A percentile compares a stretch with the other conserved stretches of the same genome.
phyloP scores from a whole-genome alignment of 139 green algal genomes.

The Chlorella sp. region DNA sequence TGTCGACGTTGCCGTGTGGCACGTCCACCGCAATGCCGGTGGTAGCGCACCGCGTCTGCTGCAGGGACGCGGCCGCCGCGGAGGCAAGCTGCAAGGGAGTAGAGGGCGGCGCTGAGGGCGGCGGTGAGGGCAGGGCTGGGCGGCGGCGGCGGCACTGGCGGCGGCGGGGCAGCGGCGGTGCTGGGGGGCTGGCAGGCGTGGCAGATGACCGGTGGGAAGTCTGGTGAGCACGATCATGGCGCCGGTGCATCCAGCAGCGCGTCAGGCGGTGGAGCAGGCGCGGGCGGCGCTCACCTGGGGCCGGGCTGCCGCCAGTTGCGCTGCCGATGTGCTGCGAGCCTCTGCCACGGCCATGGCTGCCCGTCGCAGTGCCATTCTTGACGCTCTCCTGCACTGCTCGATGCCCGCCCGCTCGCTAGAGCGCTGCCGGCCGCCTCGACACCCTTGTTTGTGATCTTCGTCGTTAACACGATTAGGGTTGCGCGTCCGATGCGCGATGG shows the following conservation, averaged over 20 bases:
- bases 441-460: background rate
- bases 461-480: background rate
- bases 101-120: background rate
- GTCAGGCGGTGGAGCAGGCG: too few species aligned
- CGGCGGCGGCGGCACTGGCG: background rate
- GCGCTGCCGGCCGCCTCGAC: background rate
- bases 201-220: too few species aligned
- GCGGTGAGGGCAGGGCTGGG: background rate
- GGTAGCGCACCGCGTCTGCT: background rate
- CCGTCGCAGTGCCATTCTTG: background rate
- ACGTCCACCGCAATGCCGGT: constrained; percentile 33
- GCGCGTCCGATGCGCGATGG: background rate
- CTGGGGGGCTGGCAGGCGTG: too few species aligned
- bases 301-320: background rate
- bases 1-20: constrained; percentile 41
- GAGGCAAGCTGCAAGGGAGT: background rate
- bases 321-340: background rate
- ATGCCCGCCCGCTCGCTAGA: background rate
- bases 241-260: background rate
- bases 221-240: background rate
- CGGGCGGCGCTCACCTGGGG: background rate
- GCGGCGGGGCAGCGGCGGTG: background rate
- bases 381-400: too few species aligned
- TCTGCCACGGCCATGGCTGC: background rate
- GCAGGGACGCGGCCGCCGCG: background rate